These are phyloP conservation scores for Vicia villosa DNA, from an alignment of 306 rosid species.

Conservation along the genomic window DNA sequence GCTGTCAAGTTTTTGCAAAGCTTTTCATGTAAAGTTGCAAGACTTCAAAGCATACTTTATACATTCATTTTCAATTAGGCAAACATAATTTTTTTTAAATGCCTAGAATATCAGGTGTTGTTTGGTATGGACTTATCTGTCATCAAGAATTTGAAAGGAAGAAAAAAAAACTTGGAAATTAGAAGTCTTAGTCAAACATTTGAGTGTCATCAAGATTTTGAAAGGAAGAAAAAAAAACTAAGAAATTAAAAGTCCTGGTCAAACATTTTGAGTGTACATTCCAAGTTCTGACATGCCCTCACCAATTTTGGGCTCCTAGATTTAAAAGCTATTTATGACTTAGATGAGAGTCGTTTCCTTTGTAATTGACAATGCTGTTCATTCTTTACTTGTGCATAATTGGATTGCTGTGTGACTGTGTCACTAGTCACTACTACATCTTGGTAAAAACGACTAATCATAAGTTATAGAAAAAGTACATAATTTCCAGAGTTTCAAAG, in stretches of 20 bases:
- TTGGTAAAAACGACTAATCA: too few species aligned
- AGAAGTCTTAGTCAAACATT: too few species aligned
- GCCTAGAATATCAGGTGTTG: not conserved
- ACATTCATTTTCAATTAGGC: not conserved
- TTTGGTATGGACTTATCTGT: not conserved
- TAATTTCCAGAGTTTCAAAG: too few species aligned
- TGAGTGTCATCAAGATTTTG: too few species aligned
- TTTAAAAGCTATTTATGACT: not conserved
- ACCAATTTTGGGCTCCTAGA: not conserved
- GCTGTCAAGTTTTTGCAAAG: not conserved
- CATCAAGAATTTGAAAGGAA: not conserved
- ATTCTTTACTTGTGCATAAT: not conserved
- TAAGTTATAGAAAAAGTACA: too few species aligned
- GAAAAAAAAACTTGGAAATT: not conserved
- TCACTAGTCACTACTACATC: too few species aligned
- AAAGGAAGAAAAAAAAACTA: too few species aligned
- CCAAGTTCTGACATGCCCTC: not conserved
- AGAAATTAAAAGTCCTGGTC: too few species aligned
- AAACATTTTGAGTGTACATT: not conserved
- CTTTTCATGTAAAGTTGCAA: not conserved
- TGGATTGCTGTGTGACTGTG: too few species aligned
- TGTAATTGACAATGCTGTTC: not conserved
- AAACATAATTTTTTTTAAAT: not conserved
- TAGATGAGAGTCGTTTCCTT: not conserved
- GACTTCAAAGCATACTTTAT: not conserved